Percentiles rank a stretch among this genome's conserved stretches.
These are phyloP conservation scores for Podaxis mareebaensis DNA, from an alignment of 768 basidiomycete species.

Conservation along the genomic window DNA sequence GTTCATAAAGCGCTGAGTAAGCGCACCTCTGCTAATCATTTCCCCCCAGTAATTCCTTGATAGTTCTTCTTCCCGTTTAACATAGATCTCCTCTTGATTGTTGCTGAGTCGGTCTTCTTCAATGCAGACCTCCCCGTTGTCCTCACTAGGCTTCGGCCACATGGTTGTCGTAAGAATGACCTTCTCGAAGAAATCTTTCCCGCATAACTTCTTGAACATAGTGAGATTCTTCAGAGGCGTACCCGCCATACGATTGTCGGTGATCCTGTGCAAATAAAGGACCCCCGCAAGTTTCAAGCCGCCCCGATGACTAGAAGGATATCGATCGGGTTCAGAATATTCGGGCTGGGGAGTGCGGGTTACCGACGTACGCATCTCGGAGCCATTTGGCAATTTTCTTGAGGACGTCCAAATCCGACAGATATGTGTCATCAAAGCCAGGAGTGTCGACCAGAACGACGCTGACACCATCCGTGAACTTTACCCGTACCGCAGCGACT, in stretches of 20 bases:
- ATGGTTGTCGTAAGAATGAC: slow-evolving; percentile 17
- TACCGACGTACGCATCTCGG: slow-evolving; percentile 3
- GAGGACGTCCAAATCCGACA: slow-evolving; percentile 18
- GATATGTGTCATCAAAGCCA: slow-evolving; percentile 16
- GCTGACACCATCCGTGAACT: not conserved
- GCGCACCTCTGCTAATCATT: slow-evolving; percentile 1
- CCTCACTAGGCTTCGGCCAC: slow-evolving; percentile 3
- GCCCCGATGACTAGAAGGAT: slow-evolving; percentile 18
- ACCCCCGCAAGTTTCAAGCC: slow-evolving; percentile 15
- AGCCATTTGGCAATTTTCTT: slow-evolving; percentile 16
- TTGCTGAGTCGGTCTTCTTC: not conserved
- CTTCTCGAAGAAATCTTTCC: slow-evolving; percentile 5
- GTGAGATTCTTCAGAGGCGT: slow-evolving; percentile 14
- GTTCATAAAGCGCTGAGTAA: not conserved
- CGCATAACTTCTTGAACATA: slow-evolving; percentile 16
- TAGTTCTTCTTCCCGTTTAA: not conserved
- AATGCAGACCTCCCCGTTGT: no score
- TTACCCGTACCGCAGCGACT: not conserved
- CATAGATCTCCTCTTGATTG: not conserved
- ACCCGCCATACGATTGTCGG: slow-evolving; percentile 14
- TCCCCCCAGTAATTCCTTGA: slow-evolving; percentile 15
- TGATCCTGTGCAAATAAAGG: slow-evolving; percentile 18
- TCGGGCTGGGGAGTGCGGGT: not conserved
- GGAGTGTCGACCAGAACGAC: slow-evolving; percentile 17
- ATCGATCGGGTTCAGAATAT: not conserved